Conservation (phyloP, 2,329 filamentous ascomycete genomes). For the Sphaerostilbella broomeana region DNA sequence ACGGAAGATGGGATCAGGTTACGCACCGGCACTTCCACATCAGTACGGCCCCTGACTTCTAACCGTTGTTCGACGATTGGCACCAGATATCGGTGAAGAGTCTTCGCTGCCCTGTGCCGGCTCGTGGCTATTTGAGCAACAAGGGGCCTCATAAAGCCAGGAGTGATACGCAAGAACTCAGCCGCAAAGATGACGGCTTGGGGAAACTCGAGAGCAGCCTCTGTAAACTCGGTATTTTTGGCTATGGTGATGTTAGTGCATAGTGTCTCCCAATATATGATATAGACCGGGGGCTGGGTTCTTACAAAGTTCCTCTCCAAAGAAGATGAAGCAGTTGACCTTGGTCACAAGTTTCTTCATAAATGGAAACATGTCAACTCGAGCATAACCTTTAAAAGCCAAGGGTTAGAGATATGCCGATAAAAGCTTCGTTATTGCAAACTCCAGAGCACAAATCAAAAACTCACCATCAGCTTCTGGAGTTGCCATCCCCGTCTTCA, state of each 20-base stretch:
- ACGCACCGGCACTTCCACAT: not conserved
- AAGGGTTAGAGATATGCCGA: not conserved
- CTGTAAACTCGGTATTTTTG: slow-evolving; percentile 7
- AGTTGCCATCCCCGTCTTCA: not conserved
- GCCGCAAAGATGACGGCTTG: slow-evolving; percentile 6
- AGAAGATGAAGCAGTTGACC: slow-evolving; percentile 3
- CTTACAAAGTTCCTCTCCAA: slow-evolving; percentile 2
- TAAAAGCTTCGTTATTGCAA: too few relatives aligned
- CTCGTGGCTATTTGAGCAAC: slow-evolving; percentile 1
- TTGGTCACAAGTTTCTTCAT: slow-evolving; percentile 2
- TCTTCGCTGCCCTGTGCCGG: not conserved
- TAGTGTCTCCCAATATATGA: not conserved
- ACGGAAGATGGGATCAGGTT: not conserved
- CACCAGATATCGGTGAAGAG: not conserved
- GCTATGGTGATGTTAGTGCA: not conserved
- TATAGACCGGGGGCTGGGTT: not conserved
- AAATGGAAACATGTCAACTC: not conserved
- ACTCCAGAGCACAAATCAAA: too few relatives aligned
- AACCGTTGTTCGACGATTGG: slow-evolving; percentile 1
- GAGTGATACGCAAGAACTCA: slow-evolving; percentile 1
- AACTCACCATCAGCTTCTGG: too few relatives aligned
- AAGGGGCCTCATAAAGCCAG: not conserved
- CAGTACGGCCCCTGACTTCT: not conserved
- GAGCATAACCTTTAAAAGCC: not conserved
- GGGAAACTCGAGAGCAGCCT: slow-evolving; percentile 5